Base-by-base conservation (phyloP, 2,329 filamentous ascomycete species). In the Cladophialophora psammophila region DNA sequence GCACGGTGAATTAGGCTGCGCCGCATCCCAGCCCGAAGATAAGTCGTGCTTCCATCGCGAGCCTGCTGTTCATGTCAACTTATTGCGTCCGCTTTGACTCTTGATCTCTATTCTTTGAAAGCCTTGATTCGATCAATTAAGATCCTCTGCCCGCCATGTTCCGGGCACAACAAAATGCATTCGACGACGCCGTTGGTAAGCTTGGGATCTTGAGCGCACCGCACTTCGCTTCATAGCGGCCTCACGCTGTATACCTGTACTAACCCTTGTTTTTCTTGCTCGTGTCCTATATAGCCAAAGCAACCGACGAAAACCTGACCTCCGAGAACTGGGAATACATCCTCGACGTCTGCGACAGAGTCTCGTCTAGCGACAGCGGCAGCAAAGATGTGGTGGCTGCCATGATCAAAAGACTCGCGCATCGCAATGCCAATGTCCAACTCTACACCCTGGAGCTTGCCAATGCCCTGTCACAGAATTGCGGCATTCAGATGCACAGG, bases 271-370 rank as follows among this genome's bases (percentile, higher is more conserved):
- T 8, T 48, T 54, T 53, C 42, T 53, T 32, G 9, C 5, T 35
- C 34, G 9, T 55, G 3, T 55, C 52, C 31, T 45, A 38, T 54
- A 72, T 75, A 90, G 89, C 88, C 76, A 91, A 91, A 81, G 94
- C 95, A 76, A 99, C 95, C 64, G 95, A 99, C 81, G 95, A 99
- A 86, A 99, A 97, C 80, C 87, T 98, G 74, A 98, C 94, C 26
- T 91, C 90, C 35, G 87, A 96, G 80, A 91, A 91, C 78, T 91
- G 89, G 89, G 89, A 91, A 77, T 89, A 84, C 72, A 90, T 90
- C 72, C 81, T 90, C 74, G 85, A 87, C 79, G 86, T 88, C 67
- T 87, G 86, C 78, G 86, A 88, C 76, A 87, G 86, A 75, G 85
- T 87, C 50, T 78, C 78, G 48, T 78, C 79, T 31, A 81, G 83